These are phyloP conservation scores for Mychonastes homosphaera DNA, from an alignment of 139 green algal species.

Conservation along the genomic window DNA sequence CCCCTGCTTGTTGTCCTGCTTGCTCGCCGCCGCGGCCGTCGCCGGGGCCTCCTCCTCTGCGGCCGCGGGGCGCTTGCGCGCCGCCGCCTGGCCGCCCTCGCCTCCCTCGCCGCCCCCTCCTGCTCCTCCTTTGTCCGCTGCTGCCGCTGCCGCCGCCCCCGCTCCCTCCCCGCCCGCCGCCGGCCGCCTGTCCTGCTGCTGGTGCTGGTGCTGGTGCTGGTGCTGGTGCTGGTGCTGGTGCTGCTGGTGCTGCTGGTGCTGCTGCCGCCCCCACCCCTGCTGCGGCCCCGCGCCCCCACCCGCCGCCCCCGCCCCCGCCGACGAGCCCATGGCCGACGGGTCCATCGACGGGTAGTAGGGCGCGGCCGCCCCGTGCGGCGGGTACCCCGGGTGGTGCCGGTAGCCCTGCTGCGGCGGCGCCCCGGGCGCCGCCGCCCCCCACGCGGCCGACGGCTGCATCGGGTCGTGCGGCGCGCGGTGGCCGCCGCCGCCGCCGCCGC, in stretches of 20 bases:
- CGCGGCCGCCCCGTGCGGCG: conserved; percentile 8
- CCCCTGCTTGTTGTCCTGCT: no score
- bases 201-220: background rate
- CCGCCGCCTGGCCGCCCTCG: no score
- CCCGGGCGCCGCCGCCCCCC: background rate
- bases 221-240: conserved; percentile 5
- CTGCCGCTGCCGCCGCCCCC: background rate
- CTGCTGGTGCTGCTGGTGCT: conserved; percentile 15
- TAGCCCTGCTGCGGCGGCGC: conserved; percentile 7
- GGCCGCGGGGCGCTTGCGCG: no score
- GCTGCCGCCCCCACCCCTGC: conserved; percentile 10
- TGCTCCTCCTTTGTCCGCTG: no score
- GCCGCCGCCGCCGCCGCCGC: background rate
- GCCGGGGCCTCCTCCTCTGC: no score
- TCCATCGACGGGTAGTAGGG: conserved; percentile 37
- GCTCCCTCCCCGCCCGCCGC: background rate
- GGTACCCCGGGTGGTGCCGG: background rate
- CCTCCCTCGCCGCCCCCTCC: no score
- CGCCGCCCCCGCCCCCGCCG: conserved; percentile 8
- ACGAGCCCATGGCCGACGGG: conserved; percentile 8
- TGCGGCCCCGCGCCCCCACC: conserved; percentile 6
- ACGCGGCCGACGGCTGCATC: conserved; percentile 23
- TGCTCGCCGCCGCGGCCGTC: no score
- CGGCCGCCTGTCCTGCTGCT: background rate
- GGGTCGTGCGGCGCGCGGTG: conserved; percentile 4